A percentile compares a stretch with the other conserved stretches of the same genome.
phyloP scores from a whole-genome alignment of 2,329 filamentous ascomycete species.

The Parastagonospora nodorum region DNA sequence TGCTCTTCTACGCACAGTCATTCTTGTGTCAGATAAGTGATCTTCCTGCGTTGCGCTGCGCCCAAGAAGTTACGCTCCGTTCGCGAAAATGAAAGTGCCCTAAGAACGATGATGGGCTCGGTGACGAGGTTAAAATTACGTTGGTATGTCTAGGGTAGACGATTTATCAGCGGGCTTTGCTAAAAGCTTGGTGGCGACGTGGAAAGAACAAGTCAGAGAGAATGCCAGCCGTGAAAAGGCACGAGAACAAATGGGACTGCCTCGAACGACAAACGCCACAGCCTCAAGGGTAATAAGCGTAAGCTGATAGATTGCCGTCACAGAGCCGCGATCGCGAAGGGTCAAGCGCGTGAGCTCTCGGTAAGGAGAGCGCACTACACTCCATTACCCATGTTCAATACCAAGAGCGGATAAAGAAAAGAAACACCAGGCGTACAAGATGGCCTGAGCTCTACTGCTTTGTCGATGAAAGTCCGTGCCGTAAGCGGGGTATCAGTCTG shows the following conservation, averaged over 20 bases:
- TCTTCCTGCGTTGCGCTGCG: not conserved
- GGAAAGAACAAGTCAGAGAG: slow-evolving; percentile 6
- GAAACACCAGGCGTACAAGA: slow-evolving; percentile 4
- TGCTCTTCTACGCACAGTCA: slow-evolving; percentile 32
- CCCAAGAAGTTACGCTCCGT: too few relatives aligned
- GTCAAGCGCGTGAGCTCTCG: slow-evolving; percentile 17
- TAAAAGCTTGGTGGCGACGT: not conserved
- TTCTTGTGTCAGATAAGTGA: not conserved
- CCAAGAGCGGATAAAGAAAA: slow-evolving; percentile 16
- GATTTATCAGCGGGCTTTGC: too few relatives aligned
- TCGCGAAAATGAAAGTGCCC: not conserved
- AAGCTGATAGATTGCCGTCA: slow-evolving; percentile 14
- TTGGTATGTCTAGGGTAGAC: too few relatives aligned
- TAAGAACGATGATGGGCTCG: not conserved
- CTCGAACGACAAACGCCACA: slow-evolving; percentile 16
- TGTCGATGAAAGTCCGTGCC: slow-evolving; percentile 26
- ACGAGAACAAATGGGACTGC: slow-evolving; percentile 15
- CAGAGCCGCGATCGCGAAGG: slow-evolving; percentile 13
- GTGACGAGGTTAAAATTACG: too few relatives aligned
- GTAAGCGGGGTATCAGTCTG: slow-evolving; percentile 27
- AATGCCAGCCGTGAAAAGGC: slow-evolving; percentile 16
- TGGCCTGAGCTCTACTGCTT: slow-evolving; percentile 13
- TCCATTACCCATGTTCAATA: slow-evolving; percentile 8
- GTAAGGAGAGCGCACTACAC: slow-evolving; percentile 9
- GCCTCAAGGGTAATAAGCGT: slow-evolving; percentile 21